phyloP scores from a whole-genome alignment of 2,329 filamentous ascomycete genomes.

The Aspergillus unguis region DNA sequence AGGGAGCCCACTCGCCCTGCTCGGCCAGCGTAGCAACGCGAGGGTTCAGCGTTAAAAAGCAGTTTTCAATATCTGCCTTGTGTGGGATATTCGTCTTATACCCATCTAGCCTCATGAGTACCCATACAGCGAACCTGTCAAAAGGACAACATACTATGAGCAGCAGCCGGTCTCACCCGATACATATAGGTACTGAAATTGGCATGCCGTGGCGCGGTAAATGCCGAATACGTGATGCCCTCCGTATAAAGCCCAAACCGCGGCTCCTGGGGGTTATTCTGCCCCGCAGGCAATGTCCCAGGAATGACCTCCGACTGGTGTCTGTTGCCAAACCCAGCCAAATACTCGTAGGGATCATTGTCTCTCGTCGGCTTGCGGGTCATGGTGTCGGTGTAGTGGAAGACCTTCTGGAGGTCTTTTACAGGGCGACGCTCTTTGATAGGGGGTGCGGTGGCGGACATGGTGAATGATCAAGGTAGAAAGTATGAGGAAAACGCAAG shows the following conservation, averaged over 20 bases:
- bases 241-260: conserved; percentile 33
- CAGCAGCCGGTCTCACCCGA: conserved; percentile 26
- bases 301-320: conserved; percentile 33
- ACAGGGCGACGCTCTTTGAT: conserved; percentile 20
- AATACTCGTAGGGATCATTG: conserved; percentile 31
- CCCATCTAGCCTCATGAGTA: conserved; percentile 18
- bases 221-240: conserved; percentile 28
- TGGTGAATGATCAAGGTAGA: conserved; percentile 20
- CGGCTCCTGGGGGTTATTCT: conserved; percentile 33
- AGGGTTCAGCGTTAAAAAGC: conserved; percentile 40
- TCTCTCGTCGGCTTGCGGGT: conserved; percentile 28
- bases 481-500: neutral
- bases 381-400: conserved; percentile 31
- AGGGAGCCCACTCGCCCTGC: conserved; percentile 55
- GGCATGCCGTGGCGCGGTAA: conserved; percentile 24
- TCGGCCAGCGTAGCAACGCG: conserved; percentile 53
- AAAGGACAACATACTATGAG: conserved; percentile 21
- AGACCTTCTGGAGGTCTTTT: conserved; percentile 29
- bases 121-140: too few relatives aligned
- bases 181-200: conserved; percentile 31
- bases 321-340: conserved; percentile 29
- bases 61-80: conserved; percentile 27
- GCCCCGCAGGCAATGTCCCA: conserved; percentile 29
- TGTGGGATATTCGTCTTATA: conserved; percentile 43
- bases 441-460: conserved; percentile 12